Conservation (phyloP, 1,139 yeast genomes). For the Ogataea hybrid region DNA sequence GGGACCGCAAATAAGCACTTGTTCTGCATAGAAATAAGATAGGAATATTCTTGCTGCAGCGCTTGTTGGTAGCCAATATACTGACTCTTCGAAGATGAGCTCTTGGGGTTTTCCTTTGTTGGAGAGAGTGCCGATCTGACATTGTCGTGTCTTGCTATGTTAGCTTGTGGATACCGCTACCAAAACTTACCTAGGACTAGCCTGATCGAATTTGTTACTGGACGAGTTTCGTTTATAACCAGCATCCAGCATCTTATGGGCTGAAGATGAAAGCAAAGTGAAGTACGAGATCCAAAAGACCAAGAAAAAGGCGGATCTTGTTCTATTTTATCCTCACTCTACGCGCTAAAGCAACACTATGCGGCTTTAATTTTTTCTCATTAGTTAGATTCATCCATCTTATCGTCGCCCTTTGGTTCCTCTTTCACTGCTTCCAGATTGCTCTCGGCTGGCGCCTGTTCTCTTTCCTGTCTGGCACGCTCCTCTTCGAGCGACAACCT, state of each 20-base stretch:
- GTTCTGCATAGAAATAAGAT: constrained; percentile 16
- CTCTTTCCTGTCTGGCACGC: constrained; percentile 70
- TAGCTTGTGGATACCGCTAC: neutral
- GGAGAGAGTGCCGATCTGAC: neutral
- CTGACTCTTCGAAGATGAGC: constrained; percentile 2
- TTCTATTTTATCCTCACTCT: constrained; percentile 8
- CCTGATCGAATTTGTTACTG: constrained; percentile 7
- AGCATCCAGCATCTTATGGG: constrained; percentile 17
- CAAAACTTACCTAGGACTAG: constrained; percentile 11
- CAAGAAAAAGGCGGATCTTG: neutral
- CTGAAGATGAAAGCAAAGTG: constrained; percentile 13
- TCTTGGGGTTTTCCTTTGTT: constrained; percentile 4
- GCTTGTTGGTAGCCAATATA: constrained; percentile 4
- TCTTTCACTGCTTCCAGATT: constrained; percentile 19
- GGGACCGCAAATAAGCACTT: constrained; percentile 31
- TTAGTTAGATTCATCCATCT: constrained; percentile 25
- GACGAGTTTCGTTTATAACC: constrained; percentile 12
- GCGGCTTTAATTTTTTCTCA: constrained; percentile 9
- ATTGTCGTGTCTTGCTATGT: neutral
- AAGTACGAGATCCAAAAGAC: constrained; percentile 1
- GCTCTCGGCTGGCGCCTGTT: constrained; percentile 36
- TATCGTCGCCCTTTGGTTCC: constrained; percentile 19
- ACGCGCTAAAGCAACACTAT: constrained; percentile 14
- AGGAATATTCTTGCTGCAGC: constrained; percentile 13
- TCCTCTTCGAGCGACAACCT: constrained; percentile 84